A percentile compares a stretch with the other conserved stretches of the same genome.
Conservation (phyloP, 805 yeast species). For the Sugiyamaella americana region DNA sequence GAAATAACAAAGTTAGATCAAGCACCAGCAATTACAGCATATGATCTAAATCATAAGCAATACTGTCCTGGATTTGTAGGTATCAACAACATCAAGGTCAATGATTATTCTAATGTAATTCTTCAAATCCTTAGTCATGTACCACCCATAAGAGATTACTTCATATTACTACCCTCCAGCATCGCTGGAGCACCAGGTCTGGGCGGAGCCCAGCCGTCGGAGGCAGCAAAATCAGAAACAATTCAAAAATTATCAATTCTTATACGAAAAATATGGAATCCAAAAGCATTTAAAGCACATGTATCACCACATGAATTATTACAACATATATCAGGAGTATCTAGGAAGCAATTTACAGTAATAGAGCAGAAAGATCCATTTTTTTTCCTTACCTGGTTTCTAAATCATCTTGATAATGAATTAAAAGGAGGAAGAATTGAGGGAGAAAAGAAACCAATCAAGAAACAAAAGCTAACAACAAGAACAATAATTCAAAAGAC, state of each 20-base stretch:
- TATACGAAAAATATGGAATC: constrained; percentile 60
- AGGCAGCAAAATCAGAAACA: constrained; percentile 29
- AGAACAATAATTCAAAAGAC: constrained; percentile 28
- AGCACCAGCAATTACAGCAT: constrained; percentile 8
- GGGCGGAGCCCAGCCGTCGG: neutral
- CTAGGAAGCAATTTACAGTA: constrained; percentile 40
- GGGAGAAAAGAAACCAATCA: neutral
- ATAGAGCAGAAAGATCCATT: constrained; percentile 47
- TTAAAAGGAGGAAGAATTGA: constrained; percentile 24
- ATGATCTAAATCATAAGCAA: constrained; percentile 40
- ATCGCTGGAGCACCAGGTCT: neutral
- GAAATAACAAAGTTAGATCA: constrained; percentile 34
- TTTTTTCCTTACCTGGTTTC: constrained; percentile 52
- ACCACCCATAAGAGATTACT: constrained; percentile 41
- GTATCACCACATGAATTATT: constrained; percentile 63
- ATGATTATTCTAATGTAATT: constrained; percentile 53
- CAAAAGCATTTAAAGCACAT: constrained; percentile 50
- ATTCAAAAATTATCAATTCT: constrained; percentile 41
- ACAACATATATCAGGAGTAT: constrained; percentile 40
- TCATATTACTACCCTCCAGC: constrained; percentile 35
- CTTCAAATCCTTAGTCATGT: constrained; percentile 54
- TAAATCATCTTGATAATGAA: constrained; percentile 41
- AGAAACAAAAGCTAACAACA: constrained; percentile 10
- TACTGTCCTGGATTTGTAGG: constrained; percentile 66
- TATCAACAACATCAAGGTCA: constrained; percentile 45